Evolutionary conservation across 1,284 basidiomycete species (phyloP), one percentile per base, ranked within the genome.

Genomic region (Cutaneotrichosporon sp.): DNA sequence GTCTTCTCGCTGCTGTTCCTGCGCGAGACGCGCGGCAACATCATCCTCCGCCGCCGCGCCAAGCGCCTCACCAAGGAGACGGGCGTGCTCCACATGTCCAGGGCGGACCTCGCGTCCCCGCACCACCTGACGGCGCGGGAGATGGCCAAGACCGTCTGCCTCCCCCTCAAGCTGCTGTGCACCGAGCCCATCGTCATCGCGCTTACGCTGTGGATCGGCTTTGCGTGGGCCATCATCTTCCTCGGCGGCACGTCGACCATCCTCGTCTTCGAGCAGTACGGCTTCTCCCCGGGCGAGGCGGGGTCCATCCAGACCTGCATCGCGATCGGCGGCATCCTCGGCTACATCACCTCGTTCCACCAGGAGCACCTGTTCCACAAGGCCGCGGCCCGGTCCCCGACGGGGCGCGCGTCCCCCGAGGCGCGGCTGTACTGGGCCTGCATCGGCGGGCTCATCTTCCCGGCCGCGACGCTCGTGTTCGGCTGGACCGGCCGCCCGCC

Each of bases 311-410:
- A 74, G 51, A 29, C 68, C 67, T 75, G 64, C 4, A 68, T 76
- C 20, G 56, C 46, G 8, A 56, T 83, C 45, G 91, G 91, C 9
- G 86, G 89, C 3, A 84, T 86, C 69, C 60, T 92, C 43, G 91
- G 89, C 0, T 88, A 89, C 47, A 69, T 89, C 29, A 87, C 87
- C 36, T 89, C 92, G 76, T 77, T 56, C 63, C 77, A 73, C 56
- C 76, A 78, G 65, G 72, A 77, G 59, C 54, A 65, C 45, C 67
- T 77, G 16, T 77, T 75, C 62, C 61, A 51, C 18, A 61, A 62
- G 9, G 67, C 75, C 3, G 64, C 72, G 5, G 25, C 14, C 2
- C 63, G 63, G 25, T 56, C 60, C 6, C 65, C 73, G 0, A 70
- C 72, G 0, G 80, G 81, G 4, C 70, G 73, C 25, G 76, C 81